These are phyloP conservation scores for Myochromella boudieri DNA, from an alignment of 768 basidiomycete species.

Conservation along the genomic window DNA sequence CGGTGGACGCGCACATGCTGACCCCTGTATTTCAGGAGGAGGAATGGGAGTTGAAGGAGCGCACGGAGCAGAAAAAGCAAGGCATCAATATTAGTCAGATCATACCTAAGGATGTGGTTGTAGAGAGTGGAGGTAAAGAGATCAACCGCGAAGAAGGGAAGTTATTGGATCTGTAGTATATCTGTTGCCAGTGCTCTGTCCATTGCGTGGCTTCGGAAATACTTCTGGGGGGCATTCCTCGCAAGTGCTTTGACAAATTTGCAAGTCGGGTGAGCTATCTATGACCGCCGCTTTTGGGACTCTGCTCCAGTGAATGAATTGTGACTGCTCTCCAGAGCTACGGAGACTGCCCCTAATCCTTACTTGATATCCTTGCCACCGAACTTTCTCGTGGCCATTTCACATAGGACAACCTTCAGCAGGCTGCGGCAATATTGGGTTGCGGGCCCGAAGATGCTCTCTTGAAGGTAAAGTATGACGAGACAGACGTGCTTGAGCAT, in stretches of 20 bases:
- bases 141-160: conserved; percentile 48
- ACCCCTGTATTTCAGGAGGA: conserved; percentile 60
- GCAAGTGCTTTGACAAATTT: conserved; percentile 61
- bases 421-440: conserved; percentile 54
- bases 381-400: too few species aligned
- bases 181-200: conserved; percentile 83
- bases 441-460: conserved; percentile 63
- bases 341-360: too few species aligned
- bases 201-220: conserved; percentile 69
- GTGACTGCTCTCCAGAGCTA: too few species aligned
- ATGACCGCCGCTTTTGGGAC: conserved; percentile 65
- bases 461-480: conserved; percentile 68
- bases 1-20: conserved; percentile 68
- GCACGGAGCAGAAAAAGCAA: conserved; percentile 42
- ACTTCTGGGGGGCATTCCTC: conserved; percentile 73
- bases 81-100: conserved; percentile 49
- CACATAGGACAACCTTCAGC: conserved; percentile 53
- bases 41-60: conserved; percentile 71
- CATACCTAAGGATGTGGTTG: conserved; percentile 29
- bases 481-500: conserved; percentile 58
- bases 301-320: conserved; percentile 62
- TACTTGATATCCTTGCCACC: too few species aligned
- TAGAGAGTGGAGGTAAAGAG: conserved; percentile 31
- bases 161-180: conserved; percentile 72
- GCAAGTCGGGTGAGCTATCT: conserved; percentile 53